A percentile compares a stretch with the other conserved stretches of the same genome.
phyloP scores from a whole-genome alignment of 306 rosid genomes.

The Ziziphus jujuba region DNA sequence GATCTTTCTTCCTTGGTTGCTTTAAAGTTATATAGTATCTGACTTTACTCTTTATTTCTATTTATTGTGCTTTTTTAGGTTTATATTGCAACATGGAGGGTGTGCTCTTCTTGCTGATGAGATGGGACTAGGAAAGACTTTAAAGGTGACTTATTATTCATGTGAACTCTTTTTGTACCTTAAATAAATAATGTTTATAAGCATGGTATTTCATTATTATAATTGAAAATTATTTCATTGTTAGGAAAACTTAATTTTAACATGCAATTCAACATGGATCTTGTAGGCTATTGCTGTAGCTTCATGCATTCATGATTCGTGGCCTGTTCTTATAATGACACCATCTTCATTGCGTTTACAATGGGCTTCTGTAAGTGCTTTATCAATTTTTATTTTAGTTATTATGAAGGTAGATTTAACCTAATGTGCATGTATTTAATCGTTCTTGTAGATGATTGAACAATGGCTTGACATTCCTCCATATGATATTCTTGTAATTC shows the following conservation, averaged over 20 bases:
- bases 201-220: too few species aligned
- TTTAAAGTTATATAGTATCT: constrained; percentile 11
- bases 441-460: constrained; percentile 77
- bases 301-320: constrained; percentile 74
- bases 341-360: constrained; percentile 93
- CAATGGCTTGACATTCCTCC: constrained; percentile 90
- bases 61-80: constrained; percentile 49
- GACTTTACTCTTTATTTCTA: constrained; percentile 15
- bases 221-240: not conserved
- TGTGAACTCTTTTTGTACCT: constrained; percentile 8
- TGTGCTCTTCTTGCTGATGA: constrained; percentile 97
- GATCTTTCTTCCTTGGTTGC: too few species aligned
- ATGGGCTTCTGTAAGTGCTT: constrained; percentile 84
- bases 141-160: constrained; percentile 56
- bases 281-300: constrained; percentile 95
- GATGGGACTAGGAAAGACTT: constrained; percentile 96
- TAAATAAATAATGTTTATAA: not conserved
- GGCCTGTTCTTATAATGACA: constrained; percentile 91
- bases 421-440: constrained; percentile 27
- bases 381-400: constrained; percentile 25
- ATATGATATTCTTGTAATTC: constrained; percentile 73
- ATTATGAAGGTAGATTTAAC: constrained; percentile 15
- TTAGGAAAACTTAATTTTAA: not conserved
- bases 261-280: constrained; percentile 13
- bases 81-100: constrained; percentile 89